phyloP scores from a whole-genome alignment of 306 rosid species.

The Castanea sativa region DNA sequence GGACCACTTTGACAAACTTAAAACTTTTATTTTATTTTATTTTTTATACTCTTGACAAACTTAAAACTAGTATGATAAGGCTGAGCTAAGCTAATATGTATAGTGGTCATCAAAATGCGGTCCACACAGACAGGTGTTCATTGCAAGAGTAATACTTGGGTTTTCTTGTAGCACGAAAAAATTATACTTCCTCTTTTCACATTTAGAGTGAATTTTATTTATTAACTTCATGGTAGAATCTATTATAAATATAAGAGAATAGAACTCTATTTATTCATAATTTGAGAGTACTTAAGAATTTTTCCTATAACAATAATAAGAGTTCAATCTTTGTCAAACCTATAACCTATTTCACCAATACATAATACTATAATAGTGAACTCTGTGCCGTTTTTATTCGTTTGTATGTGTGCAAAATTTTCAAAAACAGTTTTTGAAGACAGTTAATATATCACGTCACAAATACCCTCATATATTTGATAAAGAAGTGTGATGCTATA shows the following conservation, averaged over 20 bases:
- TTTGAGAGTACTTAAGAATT: rapidly evolving
- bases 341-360: no score
- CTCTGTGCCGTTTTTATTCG: no score
- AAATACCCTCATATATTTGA: no score
- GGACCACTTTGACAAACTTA: not conserved
- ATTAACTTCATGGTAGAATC: rapidly evolving
- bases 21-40: not conserved
- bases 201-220: rapidly evolving
- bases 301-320: not conserved
- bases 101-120: not conserved
- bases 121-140: not conserved
- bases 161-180: rapidly evolving
- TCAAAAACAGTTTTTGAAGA: no score
- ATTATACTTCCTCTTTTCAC: rapidly evolving
- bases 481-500: no score
- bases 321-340: not conserved
- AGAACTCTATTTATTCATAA: rapidly evolving
- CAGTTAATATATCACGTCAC: no score
- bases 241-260: no score
- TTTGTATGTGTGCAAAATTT: no score
- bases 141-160: no score
- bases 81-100: no score
- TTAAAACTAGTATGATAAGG: not conserved
- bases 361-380: no score
- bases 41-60: not conserved